A percentile compares a stretch with the other conserved stretches of the same genome.
phyloP scores from a whole-genome alignment of 2,329 filamentous ascomycete species.

The Magnaporthiopsis incrustans region DNA sequence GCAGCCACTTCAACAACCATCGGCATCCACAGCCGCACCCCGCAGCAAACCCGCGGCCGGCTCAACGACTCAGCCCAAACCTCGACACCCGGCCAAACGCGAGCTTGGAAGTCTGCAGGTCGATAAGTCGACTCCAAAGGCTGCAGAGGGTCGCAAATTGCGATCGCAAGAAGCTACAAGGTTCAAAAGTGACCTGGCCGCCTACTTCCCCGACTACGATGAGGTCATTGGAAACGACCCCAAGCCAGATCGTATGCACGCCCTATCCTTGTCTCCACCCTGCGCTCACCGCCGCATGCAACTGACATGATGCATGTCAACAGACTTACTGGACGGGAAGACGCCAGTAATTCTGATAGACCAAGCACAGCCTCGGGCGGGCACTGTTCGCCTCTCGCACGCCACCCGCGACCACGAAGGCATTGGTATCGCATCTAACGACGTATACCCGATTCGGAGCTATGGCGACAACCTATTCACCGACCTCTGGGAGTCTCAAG shows the following conservation, averaged over 20 bases:
- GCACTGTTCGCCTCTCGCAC: background rate
- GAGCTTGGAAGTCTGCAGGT: conserved; percentile 48
- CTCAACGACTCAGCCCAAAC: conserved; percentile 49
- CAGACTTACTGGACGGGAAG: conserved; percentile 65
- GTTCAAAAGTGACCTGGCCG: conserved; percentile 84
- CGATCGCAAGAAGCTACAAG: conserved; percentile 78
- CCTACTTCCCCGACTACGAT: conserved; percentile 91
- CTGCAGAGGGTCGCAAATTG: conserved; percentile 61
- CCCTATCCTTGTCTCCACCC: background rate
- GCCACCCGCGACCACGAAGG: background rate
- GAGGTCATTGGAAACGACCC: conserved; percentile 83
- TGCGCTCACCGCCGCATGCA: background rate
- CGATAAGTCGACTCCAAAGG: conserved; percentile 32
- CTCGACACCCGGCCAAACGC: conserved; percentile 53
- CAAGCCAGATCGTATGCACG: conserved; percentile 62
- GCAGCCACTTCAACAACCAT: conserved; percentile 3
- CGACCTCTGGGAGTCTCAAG: conserved; percentile 47
- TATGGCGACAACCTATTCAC: conserved; percentile 50
- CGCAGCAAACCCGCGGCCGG: conserved; percentile 15
- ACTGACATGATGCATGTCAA: conserved; percentile 10
- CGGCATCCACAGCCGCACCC: background rate
- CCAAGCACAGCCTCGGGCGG: background rate
- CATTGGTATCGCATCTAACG: background rate
- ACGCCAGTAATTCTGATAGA: conserved; percentile 61
- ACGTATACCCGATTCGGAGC: conserved; percentile 33